Base-by-base conservation (phyloP, 768 basidiomycete species). In the Leccinum pellstonianum region DNA sequence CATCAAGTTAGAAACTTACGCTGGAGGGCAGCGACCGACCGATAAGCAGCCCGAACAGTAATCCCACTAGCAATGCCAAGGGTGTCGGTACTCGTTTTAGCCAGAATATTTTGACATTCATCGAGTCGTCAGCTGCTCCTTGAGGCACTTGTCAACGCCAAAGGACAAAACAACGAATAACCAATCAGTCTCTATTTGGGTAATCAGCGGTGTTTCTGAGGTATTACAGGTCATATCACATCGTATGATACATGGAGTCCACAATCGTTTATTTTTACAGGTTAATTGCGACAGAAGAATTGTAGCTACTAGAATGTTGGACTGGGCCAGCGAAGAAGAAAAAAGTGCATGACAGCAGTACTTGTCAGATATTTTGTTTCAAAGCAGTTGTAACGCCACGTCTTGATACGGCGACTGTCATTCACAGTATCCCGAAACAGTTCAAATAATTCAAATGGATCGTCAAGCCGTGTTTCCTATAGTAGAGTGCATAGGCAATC, bases 1-100 rank as follows among this genome's bases (percentile, higher is more conserved):
- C 17, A 41, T 52, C 4, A 21, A 47, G 52, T 19, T 35, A 31
- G 38, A 59, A 11, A 70, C 76, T 52, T 61, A 77, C 75, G 27
- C 64, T 67, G 50, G 58, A 67, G 38, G 84, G 82, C 54, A 82
- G 51, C 2, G 81, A 63, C 23, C 81, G 75, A 5, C 86, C 80
- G 46, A 90, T 73, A 31, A 89, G 53, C 46, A 88, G 72, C 23
- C 88, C 88, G 27, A 85, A 71, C 27, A 87, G 60, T 5, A 91
- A 72, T 35, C 89, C 90, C 59, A 91, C 69, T 53, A 81, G 70
- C 37, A 91, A 65, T 3, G 84, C 86, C 14, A 83, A 60, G 2
- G 84, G 78, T 1, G 85, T 80, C 9, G 87, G 82, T 48, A 86
- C 70, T 52, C 80, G 76, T 50, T 77, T 77, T 31, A 82, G 58